These are phyloP conservation scores for Phytophthora multivora DNA, from an alignment of 352 stramenopile species.

Conservation along the genomic window DNA sequence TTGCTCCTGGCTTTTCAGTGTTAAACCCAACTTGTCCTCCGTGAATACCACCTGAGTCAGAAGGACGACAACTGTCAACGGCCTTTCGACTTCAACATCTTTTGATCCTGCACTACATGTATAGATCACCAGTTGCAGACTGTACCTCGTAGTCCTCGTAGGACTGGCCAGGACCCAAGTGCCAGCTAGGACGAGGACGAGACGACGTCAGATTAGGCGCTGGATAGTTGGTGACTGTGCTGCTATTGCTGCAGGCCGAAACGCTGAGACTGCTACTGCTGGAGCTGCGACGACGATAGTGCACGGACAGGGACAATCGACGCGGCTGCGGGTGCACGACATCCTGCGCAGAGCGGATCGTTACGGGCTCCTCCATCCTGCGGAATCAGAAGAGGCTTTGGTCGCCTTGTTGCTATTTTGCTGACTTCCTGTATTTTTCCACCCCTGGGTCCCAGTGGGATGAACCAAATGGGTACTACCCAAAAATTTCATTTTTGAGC, in stretches of 20 bases:
- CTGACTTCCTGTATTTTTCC: conserved; percentile 13
- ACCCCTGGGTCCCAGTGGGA: too few relatives aligned
- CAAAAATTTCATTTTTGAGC: too few relatives aligned
- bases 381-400: conserved; percentile 16
- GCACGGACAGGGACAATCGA: conserved; percentile 31
- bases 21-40: conserved; percentile 63
- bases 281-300: conserved; percentile 25
- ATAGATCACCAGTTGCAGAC: background rate
- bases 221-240: conserved; percentile 30
- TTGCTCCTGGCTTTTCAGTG: conserved; percentile 47
- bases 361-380: conserved; percentile 21
- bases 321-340: background rate
- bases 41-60: conserved; percentile 55
- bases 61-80: conserved; percentile 5
- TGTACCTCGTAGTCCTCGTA: conserved; percentile 46
- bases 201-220: background rate
- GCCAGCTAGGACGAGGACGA: conserved; percentile 17
- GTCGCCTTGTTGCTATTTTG: conserved; percentile 5
- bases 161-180: conserved; percentile 28
- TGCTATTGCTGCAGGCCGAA: conserved; percentile 39
- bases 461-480: too few relatives aligned
- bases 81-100: conserved; percentile 8
- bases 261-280: conserved; percentile 45
- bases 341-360: conserved; percentile 22
- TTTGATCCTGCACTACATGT: background rate